These are phyloP conservation scores for Leccinum subtestaceum DNA, from an alignment of 768 basidiomycete genomes.

Conservation along the genomic window DNA sequence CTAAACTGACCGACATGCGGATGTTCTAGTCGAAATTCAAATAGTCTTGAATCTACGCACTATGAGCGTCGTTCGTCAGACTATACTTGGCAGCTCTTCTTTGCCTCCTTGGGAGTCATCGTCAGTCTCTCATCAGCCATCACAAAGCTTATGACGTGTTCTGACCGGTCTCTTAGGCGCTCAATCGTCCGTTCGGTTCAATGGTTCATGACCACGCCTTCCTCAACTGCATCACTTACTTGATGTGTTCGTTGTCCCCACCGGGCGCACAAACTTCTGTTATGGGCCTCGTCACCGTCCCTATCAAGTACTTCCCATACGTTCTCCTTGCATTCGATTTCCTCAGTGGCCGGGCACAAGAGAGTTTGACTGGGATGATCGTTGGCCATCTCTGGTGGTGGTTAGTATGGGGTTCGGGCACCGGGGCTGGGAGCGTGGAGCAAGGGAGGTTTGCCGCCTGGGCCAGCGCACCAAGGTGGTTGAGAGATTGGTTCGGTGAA, in stretches of 20 bases:
- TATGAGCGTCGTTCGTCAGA: constrained; percentile 65
- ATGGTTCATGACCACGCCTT: constrained; percentile 62
- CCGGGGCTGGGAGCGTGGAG: constrained; percentile 37
- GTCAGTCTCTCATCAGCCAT: constrained; percentile 39
- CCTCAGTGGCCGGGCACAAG: constrained; percentile 59
- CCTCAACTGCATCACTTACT: constrained; percentile 64
- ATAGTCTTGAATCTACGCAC: constrained; percentile 60
- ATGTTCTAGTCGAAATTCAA: constrained; percentile 53
- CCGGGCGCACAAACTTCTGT: constrained; percentile 67
- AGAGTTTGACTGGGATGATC: constrained; percentile 64
- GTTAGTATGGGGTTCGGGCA: constrained; percentile 53
- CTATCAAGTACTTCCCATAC: constrained; percentile 71
- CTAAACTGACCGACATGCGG: neutral
- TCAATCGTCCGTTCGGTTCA: constrained; percentile 61
- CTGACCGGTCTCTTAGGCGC: constrained; percentile 29
- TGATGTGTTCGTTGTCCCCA: constrained; percentile 64
- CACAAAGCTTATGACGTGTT: neutral
- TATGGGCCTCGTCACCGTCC: constrained; percentile 76
- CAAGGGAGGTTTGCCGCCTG: constrained; percentile 38
- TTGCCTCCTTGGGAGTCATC: constrained; percentile 54
- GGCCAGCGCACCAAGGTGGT: constrained; percentile 59
- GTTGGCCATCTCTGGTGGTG: constrained; percentile 85
- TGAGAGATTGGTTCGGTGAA: constrained; percentile 47
- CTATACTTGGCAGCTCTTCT: constrained; percentile 69
- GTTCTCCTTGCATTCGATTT: constrained; percentile 71